Conservation (phyloP, 495 filamentous ascomycete genomes). For the Penicilliopsis zonata region DNA sequence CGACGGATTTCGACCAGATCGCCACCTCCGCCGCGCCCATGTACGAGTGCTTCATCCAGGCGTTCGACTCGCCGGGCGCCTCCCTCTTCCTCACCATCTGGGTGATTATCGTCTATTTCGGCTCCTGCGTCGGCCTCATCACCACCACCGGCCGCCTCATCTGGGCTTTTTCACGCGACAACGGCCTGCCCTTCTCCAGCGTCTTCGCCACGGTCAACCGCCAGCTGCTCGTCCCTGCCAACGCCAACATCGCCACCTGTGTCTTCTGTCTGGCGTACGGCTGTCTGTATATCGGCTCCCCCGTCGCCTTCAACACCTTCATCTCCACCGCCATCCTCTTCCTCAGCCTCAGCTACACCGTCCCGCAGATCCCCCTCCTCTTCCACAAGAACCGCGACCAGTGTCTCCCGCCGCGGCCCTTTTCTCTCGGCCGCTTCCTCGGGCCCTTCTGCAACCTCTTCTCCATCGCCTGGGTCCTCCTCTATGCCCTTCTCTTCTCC, state of each 20-base stretch:
- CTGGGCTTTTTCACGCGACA: constrained; percentile 28
- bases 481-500: constrained; percentile 17
- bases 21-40: constrained; percentile 10
- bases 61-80: neutral
- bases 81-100: neutral
- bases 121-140: neutral
- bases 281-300: constrained; percentile 25
- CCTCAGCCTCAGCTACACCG: constrained; percentile 22
- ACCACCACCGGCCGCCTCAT: constrained; percentile 17
- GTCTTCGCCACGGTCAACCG: constrained; percentile 13
- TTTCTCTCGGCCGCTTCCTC: constrained; percentile 12
- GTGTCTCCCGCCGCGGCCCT: constrained; percentile 14
- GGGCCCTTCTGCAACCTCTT: constrained; percentile 23
- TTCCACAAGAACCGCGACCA: constrained; percentile 12
- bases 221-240: constrained; percentile 12
- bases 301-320: constrained; percentile 29
- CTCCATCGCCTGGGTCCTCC: constrained; percentile 15
- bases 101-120: neutral
- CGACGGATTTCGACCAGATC: constrained; percentile 18
- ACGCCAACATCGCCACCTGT: constrained; percentile 16
- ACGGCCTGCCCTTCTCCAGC: constrained; percentile 5
- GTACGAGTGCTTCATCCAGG: constrained; percentile 9
- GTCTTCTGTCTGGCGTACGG: constrained; percentile 21
- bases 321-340: constrained; percentile 24
- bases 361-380: constrained; percentile 20